Conservation (phyloP, 495 filamentous ascomycete genomes). For the Aspergillus saccharolyticus region DNA sequence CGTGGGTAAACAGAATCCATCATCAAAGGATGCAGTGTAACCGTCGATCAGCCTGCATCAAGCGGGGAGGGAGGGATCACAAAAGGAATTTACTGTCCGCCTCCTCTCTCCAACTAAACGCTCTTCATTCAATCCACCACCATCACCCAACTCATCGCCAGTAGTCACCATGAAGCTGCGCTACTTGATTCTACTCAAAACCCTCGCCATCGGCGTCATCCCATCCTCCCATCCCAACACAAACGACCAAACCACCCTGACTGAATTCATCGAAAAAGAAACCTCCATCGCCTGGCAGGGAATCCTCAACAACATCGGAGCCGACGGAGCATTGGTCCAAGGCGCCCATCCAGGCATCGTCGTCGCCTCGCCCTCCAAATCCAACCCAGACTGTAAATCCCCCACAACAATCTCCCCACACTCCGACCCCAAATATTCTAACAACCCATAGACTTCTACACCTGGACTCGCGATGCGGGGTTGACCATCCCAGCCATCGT, state of each 20-base stretch:
- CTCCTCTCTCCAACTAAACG: too few species aligned
- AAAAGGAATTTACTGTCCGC: too few species aligned
- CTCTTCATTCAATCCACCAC: too few species aligned
- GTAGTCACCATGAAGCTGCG: background rate
- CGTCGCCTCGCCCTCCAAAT: slow-evolving; percentile 51
- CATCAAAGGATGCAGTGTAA: too few species aligned
- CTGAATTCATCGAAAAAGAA: slow-evolving; percentile 49
- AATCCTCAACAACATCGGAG: slow-evolving; percentile 55
- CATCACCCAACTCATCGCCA: background rate
- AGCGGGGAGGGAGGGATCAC: too few species aligned
- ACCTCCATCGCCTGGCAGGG: slow-evolving; percentile 48
- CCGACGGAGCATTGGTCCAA: slow-evolving; percentile 39
- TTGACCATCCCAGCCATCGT: slow-evolving; percentile 51
- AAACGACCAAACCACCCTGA: background rate
- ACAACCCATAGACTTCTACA: slow-evolving; percentile 47
- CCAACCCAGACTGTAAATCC: slow-evolving; percentile 50
- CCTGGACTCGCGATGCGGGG: slow-evolving; percentile 58
- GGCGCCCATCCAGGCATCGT: slow-evolving; percentile 49
- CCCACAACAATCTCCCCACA: background rate
- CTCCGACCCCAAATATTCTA: background rate
- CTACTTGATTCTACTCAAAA: background rate
- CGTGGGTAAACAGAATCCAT: too few species aligned
- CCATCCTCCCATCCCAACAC: background rate
- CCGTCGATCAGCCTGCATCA: too few species aligned
- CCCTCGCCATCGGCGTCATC: background rate